Evolutionary conservation across 1,284 basidiomycete species (phyloP).

Genomic region (Xerocomus minutiporus): DNA sequence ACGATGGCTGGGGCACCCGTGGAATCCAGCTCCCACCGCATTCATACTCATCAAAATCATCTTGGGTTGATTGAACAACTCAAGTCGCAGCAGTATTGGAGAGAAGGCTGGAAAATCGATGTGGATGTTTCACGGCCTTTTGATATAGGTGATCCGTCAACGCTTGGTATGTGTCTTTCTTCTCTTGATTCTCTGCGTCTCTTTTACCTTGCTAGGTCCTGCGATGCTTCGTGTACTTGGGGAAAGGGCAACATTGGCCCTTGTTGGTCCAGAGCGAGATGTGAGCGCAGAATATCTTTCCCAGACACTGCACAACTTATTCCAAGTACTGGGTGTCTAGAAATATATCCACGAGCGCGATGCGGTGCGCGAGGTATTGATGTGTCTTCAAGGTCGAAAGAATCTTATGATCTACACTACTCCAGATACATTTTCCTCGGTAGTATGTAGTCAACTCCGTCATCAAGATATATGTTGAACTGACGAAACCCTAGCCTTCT

Average conservation of each 20-base stretch:
- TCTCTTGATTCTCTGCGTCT: neutral
- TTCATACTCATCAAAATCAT: conserved; percentile 37
- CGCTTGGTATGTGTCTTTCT: conserved; percentile 45
- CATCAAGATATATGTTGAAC: neutral
- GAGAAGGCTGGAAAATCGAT: conserved; percentile 52
- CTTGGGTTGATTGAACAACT: conserved; percentile 54
- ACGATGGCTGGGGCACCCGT: conserved; percentile 33
- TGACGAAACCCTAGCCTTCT: conserved; percentile 39
- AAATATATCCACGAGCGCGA: conserved; percentile 68
- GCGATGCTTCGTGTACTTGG: conserved; percentile 38
- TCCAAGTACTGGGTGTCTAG: conserved; percentile 31
- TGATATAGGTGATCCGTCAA: conserved; percentile 61
- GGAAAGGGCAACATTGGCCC: conserved; percentile 23
- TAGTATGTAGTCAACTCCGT: conserved; percentile 15
- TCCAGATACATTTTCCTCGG: conserved; percentile 36
- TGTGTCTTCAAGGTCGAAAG: conserved; percentile 63
- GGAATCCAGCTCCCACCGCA: conserved; percentile 4
- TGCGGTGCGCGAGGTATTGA: conserved; percentile 68
- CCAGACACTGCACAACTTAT: neutral
- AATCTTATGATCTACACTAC: conserved; percentile 54
- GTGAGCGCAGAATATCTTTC: conserved; percentile 17
- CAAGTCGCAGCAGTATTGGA: conserved; percentile 65
- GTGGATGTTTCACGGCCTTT: conserved; percentile 44
- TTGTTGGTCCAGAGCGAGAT: conserved; percentile 32
- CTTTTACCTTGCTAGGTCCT: conserved; percentile 40